Base-by-base conservation (phyloP, 805 yeast species). In the Kodamaea hsintzibuensis region DNA sequence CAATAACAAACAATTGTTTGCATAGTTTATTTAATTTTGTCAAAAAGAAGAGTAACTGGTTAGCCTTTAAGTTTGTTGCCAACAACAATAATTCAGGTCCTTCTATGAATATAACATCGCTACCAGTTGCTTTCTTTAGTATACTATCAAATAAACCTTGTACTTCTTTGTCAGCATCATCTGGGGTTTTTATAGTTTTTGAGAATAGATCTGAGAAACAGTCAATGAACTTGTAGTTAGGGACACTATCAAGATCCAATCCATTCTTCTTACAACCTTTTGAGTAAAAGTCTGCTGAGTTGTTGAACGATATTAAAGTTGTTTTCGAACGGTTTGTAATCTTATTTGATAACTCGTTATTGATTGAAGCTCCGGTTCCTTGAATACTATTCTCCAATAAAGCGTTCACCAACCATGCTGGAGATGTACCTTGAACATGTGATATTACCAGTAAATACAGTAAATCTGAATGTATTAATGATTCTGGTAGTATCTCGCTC, bases 361-460 rank as follows among this genome's bases (percentile, higher is more conserved):
- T 67, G 49, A 71, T 79, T 75, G 60, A 75, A 42, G 51, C 73
- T 60, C 70, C 76, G 47, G 83, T 77, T 3, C 84, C 88, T 14
- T 69, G 60, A 13, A 82, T 57, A 22, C 75, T 68, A 37, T 75
- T 77, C 60, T 86, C 90, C 7, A 85, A 68, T 18, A 87, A 64
- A 1, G 84, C 77, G 52, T 77, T 77, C 2, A 79, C 62, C 39
- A 88, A 70, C 93, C 93, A 88, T 5, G 82, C 66, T 1, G 92
- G 84, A 25, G 82, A 77, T 0, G 88, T 85, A 0, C 87, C 84
- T 51, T 68, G 74, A 2, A 60, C 59, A 51, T 74, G 70, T 1
- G 77, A 61, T 7, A 76, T 63, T 2, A 71, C 53, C 2, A 72
- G 63, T 17, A 71, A 57, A 13, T 54, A 51, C 44, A 53, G 30